These are phyloP conservation scores for Bretziella fagacearum DNA, from an alignment of 2,329 filamentous ascomycete species.

Conservation along the genomic window DNA sequence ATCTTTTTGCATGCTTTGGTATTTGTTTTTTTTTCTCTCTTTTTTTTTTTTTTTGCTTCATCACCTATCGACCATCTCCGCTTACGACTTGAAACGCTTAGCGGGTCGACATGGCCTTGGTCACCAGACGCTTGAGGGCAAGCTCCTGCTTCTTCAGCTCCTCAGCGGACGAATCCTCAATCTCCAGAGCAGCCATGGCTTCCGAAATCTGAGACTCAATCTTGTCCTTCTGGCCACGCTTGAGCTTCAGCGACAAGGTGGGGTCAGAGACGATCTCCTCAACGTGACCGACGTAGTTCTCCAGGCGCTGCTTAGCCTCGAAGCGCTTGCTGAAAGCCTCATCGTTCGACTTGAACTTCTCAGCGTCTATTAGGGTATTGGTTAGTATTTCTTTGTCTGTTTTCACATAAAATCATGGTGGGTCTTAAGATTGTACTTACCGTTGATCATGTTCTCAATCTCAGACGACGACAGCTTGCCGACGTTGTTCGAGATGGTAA, in stretches of 20 bases:
- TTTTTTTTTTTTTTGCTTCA: conserved; percentile 7
- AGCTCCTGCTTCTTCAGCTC: conserved; percentile 99
- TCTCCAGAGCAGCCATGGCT: conserved; percentile 92
- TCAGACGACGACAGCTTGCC: conserved; percentile 89
- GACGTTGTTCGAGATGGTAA: conserved; percentile 98
- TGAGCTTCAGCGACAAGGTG: conserved; percentile 87
- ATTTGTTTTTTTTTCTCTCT: conserved; percentile 7
- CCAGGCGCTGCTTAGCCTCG: conserved; percentile 96
- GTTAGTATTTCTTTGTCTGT: conserved; percentile 9
- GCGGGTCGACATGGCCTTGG: conserved; percentile 91
- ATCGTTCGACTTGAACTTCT: conserved; percentile 96
- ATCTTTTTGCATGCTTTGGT: conserved; percentile 10
- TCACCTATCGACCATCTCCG: neutral
- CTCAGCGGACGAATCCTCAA: conserved; percentile 79
- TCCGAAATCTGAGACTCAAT: conserved; percentile 94
- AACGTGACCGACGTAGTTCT: conserved; percentile 95
- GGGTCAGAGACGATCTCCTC: conserved; percentile 99
- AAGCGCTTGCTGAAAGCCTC: conserved; percentile 99
- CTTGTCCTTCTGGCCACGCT: conserved; percentile 99
- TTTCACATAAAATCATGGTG: neutral
- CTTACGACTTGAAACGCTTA: conserved; percentile 30
- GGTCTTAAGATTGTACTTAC: conserved; percentile 26
- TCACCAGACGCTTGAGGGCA: conserved; percentile 90
- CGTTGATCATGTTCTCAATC: conserved; percentile 96
- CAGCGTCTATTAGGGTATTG: conserved; percentile 45